Percentiles rank a stretch among this genome's conserved stretches.
Evolutionary conservation across 1,139 yeast genomes (phyloP).

Genomic region (Groenewaldozyma sp.): DNA sequence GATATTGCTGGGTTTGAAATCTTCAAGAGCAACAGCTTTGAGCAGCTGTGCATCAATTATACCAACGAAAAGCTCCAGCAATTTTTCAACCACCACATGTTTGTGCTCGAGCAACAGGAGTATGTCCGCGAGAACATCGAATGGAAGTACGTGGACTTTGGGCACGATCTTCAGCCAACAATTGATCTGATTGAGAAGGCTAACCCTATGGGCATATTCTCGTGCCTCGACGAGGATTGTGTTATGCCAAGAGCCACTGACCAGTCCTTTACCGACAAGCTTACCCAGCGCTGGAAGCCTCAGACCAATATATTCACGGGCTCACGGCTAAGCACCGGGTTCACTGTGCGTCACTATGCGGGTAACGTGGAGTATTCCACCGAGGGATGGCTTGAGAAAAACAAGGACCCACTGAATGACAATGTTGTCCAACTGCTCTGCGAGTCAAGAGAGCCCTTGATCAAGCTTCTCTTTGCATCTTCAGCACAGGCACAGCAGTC

Average conservation of each 20-base stretch:
- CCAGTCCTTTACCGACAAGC: slow-evolving; percentile 69
- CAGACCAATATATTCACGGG: slow-evolving; percentile 54
- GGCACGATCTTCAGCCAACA: slow-evolving; percentile 92
- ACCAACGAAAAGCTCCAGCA: slow-evolving; percentile 96
- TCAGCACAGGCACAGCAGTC: slow-evolving; percentile 13
- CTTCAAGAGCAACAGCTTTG: slow-evolving; percentile 83
- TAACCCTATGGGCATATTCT: slow-evolving; percentile 75
- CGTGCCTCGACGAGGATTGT: slow-evolving; percentile 89
- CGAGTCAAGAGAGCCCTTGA: slow-evolving; percentile 46
- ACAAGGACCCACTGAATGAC: slow-evolving; percentile 87
- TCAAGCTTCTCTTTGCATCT: slow-evolving; percentile 37
- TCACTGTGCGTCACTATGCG: slow-evolving; percentile 85
- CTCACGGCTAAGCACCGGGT: slow-evolving; percentile 48
- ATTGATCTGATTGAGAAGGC: slow-evolving; percentile 79
- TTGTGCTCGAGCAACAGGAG: slow-evolving; percentile 93
- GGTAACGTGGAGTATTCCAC: slow-evolving; percentile 90
- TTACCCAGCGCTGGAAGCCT: slow-evolving; percentile 56
- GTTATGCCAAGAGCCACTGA: slow-evolving; percentile 89
- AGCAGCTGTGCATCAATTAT: slow-evolving; percentile 91
- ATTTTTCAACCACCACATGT: slow-evolving; percentile 95
- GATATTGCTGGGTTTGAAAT: slow-evolving; percentile 99
- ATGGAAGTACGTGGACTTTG: slow-evolving; percentile 95
- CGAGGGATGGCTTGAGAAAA: slow-evolving; percentile 90
- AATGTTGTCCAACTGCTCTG: slow-evolving; percentile 52
- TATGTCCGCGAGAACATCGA: slow-evolving; percentile 86